Base-by-base conservation (phyloP, 192 early-diverging fungal species). In the Allomyces macrogynus region DNA sequence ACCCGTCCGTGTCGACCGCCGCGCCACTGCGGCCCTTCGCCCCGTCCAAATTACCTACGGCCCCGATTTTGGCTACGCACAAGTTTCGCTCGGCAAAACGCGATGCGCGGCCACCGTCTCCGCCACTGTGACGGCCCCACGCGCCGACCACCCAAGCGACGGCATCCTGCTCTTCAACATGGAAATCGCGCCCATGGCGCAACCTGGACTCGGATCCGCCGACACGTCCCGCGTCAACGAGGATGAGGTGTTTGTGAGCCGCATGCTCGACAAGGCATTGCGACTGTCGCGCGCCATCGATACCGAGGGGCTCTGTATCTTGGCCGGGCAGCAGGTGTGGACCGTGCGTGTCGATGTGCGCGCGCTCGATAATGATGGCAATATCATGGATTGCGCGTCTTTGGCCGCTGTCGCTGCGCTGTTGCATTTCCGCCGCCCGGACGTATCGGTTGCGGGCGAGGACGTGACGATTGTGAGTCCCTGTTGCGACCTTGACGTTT, bases 221-320 rank as follows among this genome's bases (percentile, higher is more conserved):
- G 91, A 94, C 43, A 43, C 70, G 14, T 60, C 43, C 67, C 86
- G 85, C 67, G 75, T 79, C 63, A 82, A 87, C 10, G 86, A 89
- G 32, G 84, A 90, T 64, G 94, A 97, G 68, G 84, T 97, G 2
- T 73, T 88, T 23, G 76, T 97, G 23, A 84, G 80, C 43, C 84
- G 93, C 23, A 76, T 92, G 69, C 74, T 99, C 40, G 96, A 99
- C 67, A 91, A 89, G 66, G 83, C 90, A 1, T 73, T 99, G 71
- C 78, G 82, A 64, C 78, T 85, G 67, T 85, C 82, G 64, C 77
- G 89, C 42, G 93, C 93, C 22, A 76, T 99, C 65, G 96, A 99
- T 73, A 88, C 91, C 8, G 96, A 99, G 73, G 92, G 92, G 42
- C 73, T 99, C 63, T 99, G 96, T 68, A 95, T 99, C 64, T 72